These are phyloP conservation scores for Fusarium austroafricanum DNA, from an alignment of 2,329 filamentous ascomycete genomes.

Conservation along the genomic window DNA sequence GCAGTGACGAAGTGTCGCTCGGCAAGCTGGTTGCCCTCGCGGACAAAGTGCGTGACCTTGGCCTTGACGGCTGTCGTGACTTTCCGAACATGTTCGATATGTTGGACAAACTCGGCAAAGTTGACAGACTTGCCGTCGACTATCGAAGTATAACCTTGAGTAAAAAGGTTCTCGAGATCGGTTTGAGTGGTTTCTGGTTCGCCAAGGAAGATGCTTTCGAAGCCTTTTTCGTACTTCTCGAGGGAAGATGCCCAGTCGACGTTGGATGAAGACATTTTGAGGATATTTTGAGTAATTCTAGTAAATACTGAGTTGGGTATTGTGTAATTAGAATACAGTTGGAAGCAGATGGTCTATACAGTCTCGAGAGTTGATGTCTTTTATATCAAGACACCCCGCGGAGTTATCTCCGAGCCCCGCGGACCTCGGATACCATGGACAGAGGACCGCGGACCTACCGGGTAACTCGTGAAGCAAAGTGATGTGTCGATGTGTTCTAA, in stretches of 20 bases:
- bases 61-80: conserved; percentile 2
- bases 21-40: background rate
- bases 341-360: background rate
- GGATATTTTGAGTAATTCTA: rapidly evolving
- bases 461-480: no score
- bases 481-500: background rate
- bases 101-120: background rate
- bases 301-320: rapidly evolving
- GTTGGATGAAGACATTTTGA: background rate
- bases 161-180: background rate
- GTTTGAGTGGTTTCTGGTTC: background rate
- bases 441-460: no score
- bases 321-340: rapidly evolving
- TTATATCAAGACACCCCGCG: background rate
- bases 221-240: background rate
- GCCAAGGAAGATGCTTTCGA: conserved; percentile 3
- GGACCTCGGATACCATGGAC: background rate
- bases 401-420: conserved; percentile 1
- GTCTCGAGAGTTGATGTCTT: background rate
- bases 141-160: background rate
- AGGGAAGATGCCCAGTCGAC: background rate
- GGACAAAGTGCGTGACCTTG: background rate
- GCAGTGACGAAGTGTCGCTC: background rate
- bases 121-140: background rate
- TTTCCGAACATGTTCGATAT: background rate